Evolutionary conservation across 208 protist species (phyloP).

Genomic region (Leishmania aethiopica): DNA sequence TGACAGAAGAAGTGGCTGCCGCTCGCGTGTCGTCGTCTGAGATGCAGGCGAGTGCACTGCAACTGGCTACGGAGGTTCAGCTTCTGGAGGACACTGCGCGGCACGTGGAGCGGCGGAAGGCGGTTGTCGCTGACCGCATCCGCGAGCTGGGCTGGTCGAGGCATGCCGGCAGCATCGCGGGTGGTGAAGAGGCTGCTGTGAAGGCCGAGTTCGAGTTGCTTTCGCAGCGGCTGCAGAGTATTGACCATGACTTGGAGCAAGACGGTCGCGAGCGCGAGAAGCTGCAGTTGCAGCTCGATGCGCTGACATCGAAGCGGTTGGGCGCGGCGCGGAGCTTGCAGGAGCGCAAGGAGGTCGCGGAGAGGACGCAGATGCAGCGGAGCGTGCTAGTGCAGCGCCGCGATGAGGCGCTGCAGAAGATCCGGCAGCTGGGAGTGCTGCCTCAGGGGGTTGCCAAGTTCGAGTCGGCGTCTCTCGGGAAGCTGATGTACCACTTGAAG

Average conservation of each 20-base stretch:
- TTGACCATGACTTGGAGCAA: constrained; percentile 49
- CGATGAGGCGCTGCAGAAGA: constrained; percentile 90
- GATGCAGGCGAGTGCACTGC: constrained; percentile 50
- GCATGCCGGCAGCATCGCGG: constrained; percentile 28
- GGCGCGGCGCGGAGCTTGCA: constrained; percentile 44
- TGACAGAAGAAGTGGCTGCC: constrained; percentile 50
- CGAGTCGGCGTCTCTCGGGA: constrained; percentile 52
- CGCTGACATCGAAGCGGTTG: constrained; percentile 43
- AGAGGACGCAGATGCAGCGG: constrained; percentile 63
- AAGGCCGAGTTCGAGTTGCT: constrained; percentile 56
- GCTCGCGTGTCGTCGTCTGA: constrained; percentile 32
- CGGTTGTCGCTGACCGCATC: constrained; percentile 59
- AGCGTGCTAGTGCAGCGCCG: constrained; percentile 72
- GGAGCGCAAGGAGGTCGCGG: constrained; percentile 64
- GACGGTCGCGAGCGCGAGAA: constrained; percentile 46
- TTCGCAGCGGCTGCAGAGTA: constrained; percentile 40
- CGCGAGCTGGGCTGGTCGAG: constrained; percentile 68
- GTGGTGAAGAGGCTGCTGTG: constrained; percentile 52
- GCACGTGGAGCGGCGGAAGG: constrained; percentile 57
- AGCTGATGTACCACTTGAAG: constrained; percentile 86
- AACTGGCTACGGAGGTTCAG: constrained; percentile 67
- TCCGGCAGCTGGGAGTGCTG: constrained; percentile 92
- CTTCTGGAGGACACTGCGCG: constrained; percentile 74
- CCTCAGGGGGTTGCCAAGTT: constrained; percentile 50
- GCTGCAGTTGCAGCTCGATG: constrained; percentile 50